Conservation (phyloP, 2,329 filamentous ascomycete species). For the Aureobasidium sp. region DNA sequence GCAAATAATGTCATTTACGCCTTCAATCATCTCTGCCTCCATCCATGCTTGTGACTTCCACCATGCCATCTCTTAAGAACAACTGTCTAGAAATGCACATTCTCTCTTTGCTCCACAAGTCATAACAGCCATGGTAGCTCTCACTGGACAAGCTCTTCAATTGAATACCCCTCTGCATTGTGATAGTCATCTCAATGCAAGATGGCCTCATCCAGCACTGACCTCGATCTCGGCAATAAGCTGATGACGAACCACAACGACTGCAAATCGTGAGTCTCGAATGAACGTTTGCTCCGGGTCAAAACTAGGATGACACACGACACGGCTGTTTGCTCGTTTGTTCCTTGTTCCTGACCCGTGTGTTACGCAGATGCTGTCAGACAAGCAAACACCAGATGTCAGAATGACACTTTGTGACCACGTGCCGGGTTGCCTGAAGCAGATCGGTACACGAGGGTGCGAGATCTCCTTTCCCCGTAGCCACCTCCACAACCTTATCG, state of each 20-base stretch:
- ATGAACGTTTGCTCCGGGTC: background rate
- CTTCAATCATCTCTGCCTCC: too few relatives aligned
- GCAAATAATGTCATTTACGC: slow-evolving; percentile 12
- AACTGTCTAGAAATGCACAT: too few relatives aligned
- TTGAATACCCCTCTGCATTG: background rate
- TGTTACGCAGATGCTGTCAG: too few relatives aligned
- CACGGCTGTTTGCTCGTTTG: background rate
- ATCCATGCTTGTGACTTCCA: background rate
- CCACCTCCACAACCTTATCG: slow-evolving; percentile 6
- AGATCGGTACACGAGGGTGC: too few relatives aligned
- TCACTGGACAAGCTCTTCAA: background rate
- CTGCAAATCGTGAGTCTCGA: background rate
- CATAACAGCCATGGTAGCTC: too few relatives aligned
- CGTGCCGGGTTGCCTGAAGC: background rate
- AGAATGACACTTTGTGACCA: background rate
- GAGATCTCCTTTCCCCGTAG: background rate
- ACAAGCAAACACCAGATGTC: background rate
- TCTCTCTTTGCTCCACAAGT: too few relatives aligned
- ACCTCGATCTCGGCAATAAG: background rate
- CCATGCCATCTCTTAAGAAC: too few relatives aligned
- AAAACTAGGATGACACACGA: too few relatives aligned
- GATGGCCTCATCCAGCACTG: background rate
- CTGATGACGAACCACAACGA: background rate
- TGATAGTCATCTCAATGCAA: background rate
- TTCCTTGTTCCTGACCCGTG: background rate